Percentiles rank a stretch among this genome's conserved stretches.
Evolutionary conservation across 2,329 filamentous ascomycete genomes (phyloP).

Genomic region (Xylaria arbuscula): DNA sequence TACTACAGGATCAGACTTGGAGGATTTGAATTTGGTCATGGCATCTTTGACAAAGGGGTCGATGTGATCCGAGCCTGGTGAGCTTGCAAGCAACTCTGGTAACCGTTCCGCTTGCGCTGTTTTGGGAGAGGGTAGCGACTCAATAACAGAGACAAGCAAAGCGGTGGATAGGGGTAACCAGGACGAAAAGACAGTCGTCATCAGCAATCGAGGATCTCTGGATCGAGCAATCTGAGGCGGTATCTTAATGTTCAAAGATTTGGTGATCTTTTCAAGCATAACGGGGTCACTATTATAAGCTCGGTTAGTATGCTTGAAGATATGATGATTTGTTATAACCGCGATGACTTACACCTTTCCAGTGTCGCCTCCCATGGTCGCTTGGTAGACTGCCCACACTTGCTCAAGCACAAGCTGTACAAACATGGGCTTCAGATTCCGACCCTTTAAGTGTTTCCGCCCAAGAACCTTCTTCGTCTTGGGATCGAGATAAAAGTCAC

Average conservation of each 20-base stretch:
- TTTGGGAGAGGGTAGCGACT: conserved; percentile 87
- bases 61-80: conserved; percentile 80
- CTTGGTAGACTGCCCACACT: conserved; percentile 95
- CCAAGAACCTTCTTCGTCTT: conserved; percentile 95
- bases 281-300: conserved; percentile 70
- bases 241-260: conserved; percentile 85
- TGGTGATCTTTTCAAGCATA: conserved; percentile 93
- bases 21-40: conserved; percentile 82
- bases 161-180: conserved; percentile 96
- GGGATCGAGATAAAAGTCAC: conserved; percentile 94
- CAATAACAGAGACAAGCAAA: conserved; percentile 90
- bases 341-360: conserved; percentile 75
- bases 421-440: conserved; percentile 94
- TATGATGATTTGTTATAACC: neutral
- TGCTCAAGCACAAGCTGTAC: conserved; percentile 96
- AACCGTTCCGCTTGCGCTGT: conserved; percentile 83
- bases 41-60: conserved; percentile 77
- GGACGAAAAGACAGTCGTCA: conserved; percentile 86
- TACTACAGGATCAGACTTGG: conserved; percentile 79
- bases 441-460: conserved; percentile 91
- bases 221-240: conserved; percentile 86
- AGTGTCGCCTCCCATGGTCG: conserved; percentile 83
- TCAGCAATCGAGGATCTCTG: conserved; percentile 82
- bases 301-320: conserved; percentile 38
- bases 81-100: conserved; percentile 80